Evolutionary conservation across 2,329 filamentous ascomycete species (phyloP), one percentile per base, ranked within the genome.

Genomic region (Paecilomyces formosus): DNA sequence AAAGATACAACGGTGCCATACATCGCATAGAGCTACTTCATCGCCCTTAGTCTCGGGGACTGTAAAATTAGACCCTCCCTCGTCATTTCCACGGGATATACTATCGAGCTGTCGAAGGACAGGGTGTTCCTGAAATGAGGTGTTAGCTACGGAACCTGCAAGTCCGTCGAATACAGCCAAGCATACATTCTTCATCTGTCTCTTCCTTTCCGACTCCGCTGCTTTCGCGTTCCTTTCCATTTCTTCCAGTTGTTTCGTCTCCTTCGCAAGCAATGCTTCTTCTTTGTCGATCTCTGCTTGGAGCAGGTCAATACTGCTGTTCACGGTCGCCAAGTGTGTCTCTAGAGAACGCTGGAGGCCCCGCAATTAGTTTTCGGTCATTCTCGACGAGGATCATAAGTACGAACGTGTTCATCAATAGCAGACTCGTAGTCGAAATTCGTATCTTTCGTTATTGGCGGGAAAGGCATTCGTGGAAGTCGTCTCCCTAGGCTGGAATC

Each of bases 401-500:
- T 55, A 62, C 74, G 53, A 65, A 77, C 75, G 65, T 76, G 75
- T 61, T 77, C 75, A 59, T 75, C 67, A 8, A 79, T 66, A 4
- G 72, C 74, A 55, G 72, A 67, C 58, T 78, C 76, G 52, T 76
- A 76, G 61, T 78, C 74, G 61, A 79, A 78, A 55, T 69, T 70
- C 0, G 70, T 69, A 50, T 76, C 75, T 56, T 76, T 76, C 11
- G 73, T 73, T 26, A 70, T 66, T 4, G 75, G 75, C 1, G 76
- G 76, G 60, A 79, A 79, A 5, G 76, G 75, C 76, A 79, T 78
- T 60, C 74, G 70, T 35, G 76, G 76, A 3, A 79, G 67, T 50
- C 76, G 70, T 62, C 71, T 73, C 22, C 68, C 70, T 57, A 77
- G 66, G 59, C 74, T 77, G 49, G 57, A 54, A 22, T 39, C 15